Base-by-base conservation (phyloP, 148 eudicot genomes). In the Silene latifolia region DNA sequence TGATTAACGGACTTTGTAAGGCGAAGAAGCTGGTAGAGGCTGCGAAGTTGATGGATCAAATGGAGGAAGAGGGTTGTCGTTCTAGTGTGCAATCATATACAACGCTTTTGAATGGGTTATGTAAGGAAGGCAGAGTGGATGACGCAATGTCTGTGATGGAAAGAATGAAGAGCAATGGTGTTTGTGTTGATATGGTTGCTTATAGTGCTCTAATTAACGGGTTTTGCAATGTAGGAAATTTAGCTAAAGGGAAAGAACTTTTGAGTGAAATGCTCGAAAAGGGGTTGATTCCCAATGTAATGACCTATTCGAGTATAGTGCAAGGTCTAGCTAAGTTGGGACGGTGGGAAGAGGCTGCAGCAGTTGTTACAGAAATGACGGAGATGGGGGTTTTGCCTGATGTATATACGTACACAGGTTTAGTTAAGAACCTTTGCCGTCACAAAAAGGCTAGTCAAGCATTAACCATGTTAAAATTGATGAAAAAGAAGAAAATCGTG, bases 151-250 rank as follows among this genome's bases (percentile, higher is more conserved):
- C 59, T 60, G 72, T 90, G 77, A 78, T 86, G 71, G 78, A 81
- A 51, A 91, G 88, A 62, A 80, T 84, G 87, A 81, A 78, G 76
- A 66, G 70, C 59, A 77, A 73, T 8, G 85, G 82, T 51, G 74
- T 83, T 46, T 73, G 73, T 62, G 79, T 65, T 3, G 90, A 88
- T 81, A 82, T 81, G 71, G 74, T 82, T 78, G 74, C 75, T 39
- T 90, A 85, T 77, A 83, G 81, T 75, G 71, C 83, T 19, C 83
- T 90, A 35, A 83, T 90, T 63, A 77, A 83, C 79, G 95, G 92
- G 67, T 85, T 87, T 61, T 85, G 89, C 71, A 69, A 61, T 35
- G 59, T 51, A 7, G 92, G 90, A 6, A 71, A 88, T 75, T 83
- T 72, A 21, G 77, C 72, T 61, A 74, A 74, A 72, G 97, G 80